Conservation (phyloP, 2,329 filamentous ascomycete species). For the Fusarium sp. region DNA sequence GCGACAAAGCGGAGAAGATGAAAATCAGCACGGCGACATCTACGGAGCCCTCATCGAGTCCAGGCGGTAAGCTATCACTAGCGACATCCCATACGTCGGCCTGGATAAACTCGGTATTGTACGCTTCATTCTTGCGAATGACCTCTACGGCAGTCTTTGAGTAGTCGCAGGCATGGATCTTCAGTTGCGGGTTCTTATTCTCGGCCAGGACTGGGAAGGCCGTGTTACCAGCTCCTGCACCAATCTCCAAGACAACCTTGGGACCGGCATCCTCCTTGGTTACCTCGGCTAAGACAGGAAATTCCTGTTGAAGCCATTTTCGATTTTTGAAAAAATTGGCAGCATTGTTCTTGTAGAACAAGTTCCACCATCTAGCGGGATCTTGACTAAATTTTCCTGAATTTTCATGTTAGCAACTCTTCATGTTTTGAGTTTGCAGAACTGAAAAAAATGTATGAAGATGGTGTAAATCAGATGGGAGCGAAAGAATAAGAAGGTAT, state of each 20-base stretch:
- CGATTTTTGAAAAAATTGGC: slow-evolving; percentile 99
- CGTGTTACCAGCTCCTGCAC: slow-evolving; percentile 95
- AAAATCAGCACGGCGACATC: slow-evolving; percentile 96
- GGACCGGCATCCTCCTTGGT: slow-evolving; percentile 77
- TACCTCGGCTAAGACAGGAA: slow-evolving; percentile 84
- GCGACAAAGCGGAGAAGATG: slow-evolving; percentile 93
- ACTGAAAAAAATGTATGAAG: slow-evolving; percentile 19
- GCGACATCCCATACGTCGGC: slow-evolving; percentile 97
- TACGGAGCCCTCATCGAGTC: slow-evolving; percentile 80
- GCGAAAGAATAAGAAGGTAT: slow-evolving; percentile 73
- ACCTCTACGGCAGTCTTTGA: slow-evolving; percentile 95
- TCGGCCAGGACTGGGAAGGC: slow-evolving; percentile 89
- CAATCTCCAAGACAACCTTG: slow-evolving; percentile 85
- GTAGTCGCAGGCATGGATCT: slow-evolving; percentile 95
- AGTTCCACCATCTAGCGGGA: slow-evolving; percentile 97
- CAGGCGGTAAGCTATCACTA: slow-evolving; percentile 78
- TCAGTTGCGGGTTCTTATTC: slow-evolving; percentile 85
- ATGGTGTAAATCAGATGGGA: slow-evolving; percentile 71
- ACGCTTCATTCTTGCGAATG: slow-evolving; percentile 84
- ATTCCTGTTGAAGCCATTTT: slow-evolving; percentile 97
- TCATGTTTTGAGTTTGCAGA: slow-evolving; percentile 31
- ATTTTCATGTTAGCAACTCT: slow-evolving; percentile 55
- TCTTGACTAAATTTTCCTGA: slow-evolving; percentile 85
- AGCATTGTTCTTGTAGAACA: slow-evolving; percentile 98
- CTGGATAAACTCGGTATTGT: slow-evolving; percentile 77